Percentiles rank a stretch among this genome's conserved stretches.
These are phyloP conservation scores for Asterophora parasitica DNA, from an alignment of 768 basidiomycete genomes.

Conservation along the genomic window DNA sequence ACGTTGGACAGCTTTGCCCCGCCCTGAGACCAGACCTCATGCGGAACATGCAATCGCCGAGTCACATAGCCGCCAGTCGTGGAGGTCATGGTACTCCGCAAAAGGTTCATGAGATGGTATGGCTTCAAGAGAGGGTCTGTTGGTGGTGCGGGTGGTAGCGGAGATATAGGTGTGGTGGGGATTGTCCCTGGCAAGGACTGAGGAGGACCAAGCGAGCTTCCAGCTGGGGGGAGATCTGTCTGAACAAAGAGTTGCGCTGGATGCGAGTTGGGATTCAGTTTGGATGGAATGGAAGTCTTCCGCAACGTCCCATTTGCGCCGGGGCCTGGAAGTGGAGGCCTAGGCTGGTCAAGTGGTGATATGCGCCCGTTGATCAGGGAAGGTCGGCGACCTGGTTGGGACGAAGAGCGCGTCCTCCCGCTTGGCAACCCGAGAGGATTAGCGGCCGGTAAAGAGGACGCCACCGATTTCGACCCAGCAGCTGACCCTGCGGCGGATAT, in stretches of 20 bases:
- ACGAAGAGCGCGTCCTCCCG: conserved; percentile 61
- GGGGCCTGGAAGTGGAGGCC: conserved; percentile 46
- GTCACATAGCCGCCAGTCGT: conserved; percentile 86
- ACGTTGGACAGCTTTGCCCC: conserved; percentile 81
- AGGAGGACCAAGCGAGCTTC: conserved; percentile 34
- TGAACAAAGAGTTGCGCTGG: conserved; percentile 45
- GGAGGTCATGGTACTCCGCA: conserved; percentile 74
- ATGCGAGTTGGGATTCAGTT: conserved; percentile 45
- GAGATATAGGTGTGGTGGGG: conserved; percentile 73
- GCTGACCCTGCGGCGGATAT: conserved; percentile 36
- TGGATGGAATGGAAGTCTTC: conserved; percentile 61
- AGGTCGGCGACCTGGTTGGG: conserved; percentile 73
- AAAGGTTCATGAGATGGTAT: conserved; percentile 84
- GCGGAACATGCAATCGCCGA: conserved; percentile 79
- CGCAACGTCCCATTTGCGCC: conserved; percentile 39
- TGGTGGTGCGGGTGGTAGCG: conserved; percentile 70
- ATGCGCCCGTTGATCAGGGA: conserved; percentile 47
- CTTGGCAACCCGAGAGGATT: conserved; percentile 29
- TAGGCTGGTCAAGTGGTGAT: conserved; percentile 45
- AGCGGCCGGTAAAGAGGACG: conserved; percentile 38
- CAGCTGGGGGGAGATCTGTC: conserved; percentile 37
- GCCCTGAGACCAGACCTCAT: conserved; percentile 87
- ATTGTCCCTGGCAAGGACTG: conserved; percentile 48
- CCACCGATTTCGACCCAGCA: conserved; percentile 29
- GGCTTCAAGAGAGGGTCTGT: conserved; percentile 74